Base-by-base conservation (phyloP, 1,284 basidiomycete species). In the Leccinum ponderosum region DNA sequence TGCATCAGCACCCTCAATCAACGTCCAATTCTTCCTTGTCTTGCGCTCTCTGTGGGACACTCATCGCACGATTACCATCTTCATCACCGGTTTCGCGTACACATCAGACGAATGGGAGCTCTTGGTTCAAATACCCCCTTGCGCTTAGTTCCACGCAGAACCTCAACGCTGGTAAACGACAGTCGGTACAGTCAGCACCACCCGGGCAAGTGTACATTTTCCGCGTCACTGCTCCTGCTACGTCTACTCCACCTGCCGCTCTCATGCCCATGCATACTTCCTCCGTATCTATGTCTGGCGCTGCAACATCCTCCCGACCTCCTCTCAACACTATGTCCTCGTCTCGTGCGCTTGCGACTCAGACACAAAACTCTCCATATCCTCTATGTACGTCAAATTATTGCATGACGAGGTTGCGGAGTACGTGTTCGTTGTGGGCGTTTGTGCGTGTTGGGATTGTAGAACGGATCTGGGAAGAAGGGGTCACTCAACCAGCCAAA, bases 361-460 rank as follows among this genome's bases (percentile, higher is more conserved):
- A 69, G 35, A 50, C 61, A 25, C 70, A 69, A 44, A 67, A 68
- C 31, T 60, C 59, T 4, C 68, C 68, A n/a, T 92, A 95, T 74
- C 89, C 92, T 1, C 78, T 96, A 8, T 93, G 93, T 69, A 78
- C 82, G 22, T 84, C 83, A 53, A 86, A 89, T 12, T 95, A 93
- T 86, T 95, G 93, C 70, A 79, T 95, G 9, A 73, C 81, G 3
- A 83, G 94, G 6, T 78, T 97, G 17, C 85, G 95, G 11, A 84
- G 90, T n/a, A 94, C 94, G 17, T 97, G 95, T 74, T 91, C 91
- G 9, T 80, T 97, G 25, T 97, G 95, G 94, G 87, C 91, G 20
- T 97, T 94, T 71, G 84, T 97, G 44, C 86, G 94, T 31, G 87
- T 84, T 1, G 86, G 90, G 15, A 81, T 97, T 60, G 81, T 97